phyloP scores from a whole-genome alignment of 2,329 filamentous ascomycete species.

The Fusarium napiforme region DNA sequence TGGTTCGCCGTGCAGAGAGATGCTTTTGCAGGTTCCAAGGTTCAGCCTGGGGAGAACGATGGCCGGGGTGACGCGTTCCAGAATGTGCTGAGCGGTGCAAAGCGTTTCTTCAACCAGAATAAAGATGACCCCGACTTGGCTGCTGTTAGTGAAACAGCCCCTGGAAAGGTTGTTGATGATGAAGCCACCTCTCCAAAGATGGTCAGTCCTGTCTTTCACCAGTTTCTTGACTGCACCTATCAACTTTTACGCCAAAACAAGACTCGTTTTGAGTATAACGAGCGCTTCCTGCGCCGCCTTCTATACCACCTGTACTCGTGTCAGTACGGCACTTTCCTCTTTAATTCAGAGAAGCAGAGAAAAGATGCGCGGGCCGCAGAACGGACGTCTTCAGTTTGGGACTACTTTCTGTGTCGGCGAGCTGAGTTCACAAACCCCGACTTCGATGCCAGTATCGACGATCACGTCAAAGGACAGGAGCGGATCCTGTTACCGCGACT shows the following conservation, averaged over 20 bases:
- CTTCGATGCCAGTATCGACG: slow-evolving; percentile 80
- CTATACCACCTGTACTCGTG: slow-evolving; percentile 96
- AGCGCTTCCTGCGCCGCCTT: slow-evolving; percentile 87
- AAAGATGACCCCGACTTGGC: slow-evolving; percentile 73
- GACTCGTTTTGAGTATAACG: slow-evolving; percentile 94
- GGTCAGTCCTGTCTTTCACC: slow-evolving; percentile 95
- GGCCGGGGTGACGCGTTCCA: slow-evolving; percentile 80
- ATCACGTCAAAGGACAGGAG: slow-evolving; percentile 82
- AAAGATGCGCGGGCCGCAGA: slow-evolving; percentile 74
- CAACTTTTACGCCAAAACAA: slow-evolving; percentile 89
- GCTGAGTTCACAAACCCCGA: slow-evolving; percentile 84
- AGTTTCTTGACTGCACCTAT: slow-evolving; percentile 94
- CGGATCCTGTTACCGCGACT: slow-evolving; percentile 83
- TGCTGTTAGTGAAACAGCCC: slow-evolving; percentile 54
- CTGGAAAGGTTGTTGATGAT: slow-evolving; percentile 57
- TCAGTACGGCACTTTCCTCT: slow-evolving; percentile 96
- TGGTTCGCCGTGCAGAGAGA: slow-evolving; percentile 94
- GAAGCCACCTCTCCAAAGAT: slow-evolving; percentile 87
- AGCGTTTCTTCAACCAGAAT: slow-evolving; percentile 85
- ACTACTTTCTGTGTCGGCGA: slow-evolving; percentile 87
- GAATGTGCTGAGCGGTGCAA: slow-evolving; percentile 86
- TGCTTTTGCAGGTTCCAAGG: slow-evolving; percentile 70
- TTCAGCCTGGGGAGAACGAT: slow-evolving; percentile 71
- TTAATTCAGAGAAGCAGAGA: slow-evolving; percentile 92
- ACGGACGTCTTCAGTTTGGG: slow-evolving; percentile 89